Percentiles rank a stretch among this genome's conserved stretches.
Evolutionary conservation across 768 basidiomycete genomes (phyloP).

Genomic region (Neoboletus subvelutipes): DNA sequence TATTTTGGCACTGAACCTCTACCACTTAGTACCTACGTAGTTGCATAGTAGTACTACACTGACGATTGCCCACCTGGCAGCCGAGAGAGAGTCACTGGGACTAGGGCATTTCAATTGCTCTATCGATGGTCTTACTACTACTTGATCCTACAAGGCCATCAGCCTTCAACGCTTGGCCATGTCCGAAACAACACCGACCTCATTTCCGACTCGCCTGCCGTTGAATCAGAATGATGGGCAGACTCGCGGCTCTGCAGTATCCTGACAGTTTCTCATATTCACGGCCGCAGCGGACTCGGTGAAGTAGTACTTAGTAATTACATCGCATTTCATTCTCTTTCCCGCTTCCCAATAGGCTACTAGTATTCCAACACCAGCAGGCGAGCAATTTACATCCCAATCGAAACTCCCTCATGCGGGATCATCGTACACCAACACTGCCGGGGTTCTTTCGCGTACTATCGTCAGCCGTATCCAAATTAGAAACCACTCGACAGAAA

Average conservation of each 20-base stretch:
- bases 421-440: constrained; percentile 33
- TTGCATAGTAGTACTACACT: no score
- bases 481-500: not conserved
- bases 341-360: not conserved
- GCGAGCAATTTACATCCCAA: not conserved
- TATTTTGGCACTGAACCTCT: not conserved
- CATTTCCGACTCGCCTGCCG: not conserved
- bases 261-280: not conserved
- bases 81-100: no score
- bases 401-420: not conserved
- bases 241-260: not conserved
- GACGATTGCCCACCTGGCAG: no score
- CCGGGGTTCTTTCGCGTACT: constrained; percentile 24
- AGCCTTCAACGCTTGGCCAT: not conserved
- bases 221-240: not conserved
- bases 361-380: not conserved
- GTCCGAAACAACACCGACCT: not conserved
- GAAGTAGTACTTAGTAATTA: not conserved
- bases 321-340: not conserved
- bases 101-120: not conserved
- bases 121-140: not conserved
- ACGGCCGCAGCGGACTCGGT: not conserved
- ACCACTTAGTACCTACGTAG: no score
- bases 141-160: not conserved
- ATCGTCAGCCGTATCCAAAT: not conserved